Evolutionary conservation across 1,284 basidiomycete species (phyloP).

Genomic region (Apiotrichum mycotoxinovorans): DNA sequence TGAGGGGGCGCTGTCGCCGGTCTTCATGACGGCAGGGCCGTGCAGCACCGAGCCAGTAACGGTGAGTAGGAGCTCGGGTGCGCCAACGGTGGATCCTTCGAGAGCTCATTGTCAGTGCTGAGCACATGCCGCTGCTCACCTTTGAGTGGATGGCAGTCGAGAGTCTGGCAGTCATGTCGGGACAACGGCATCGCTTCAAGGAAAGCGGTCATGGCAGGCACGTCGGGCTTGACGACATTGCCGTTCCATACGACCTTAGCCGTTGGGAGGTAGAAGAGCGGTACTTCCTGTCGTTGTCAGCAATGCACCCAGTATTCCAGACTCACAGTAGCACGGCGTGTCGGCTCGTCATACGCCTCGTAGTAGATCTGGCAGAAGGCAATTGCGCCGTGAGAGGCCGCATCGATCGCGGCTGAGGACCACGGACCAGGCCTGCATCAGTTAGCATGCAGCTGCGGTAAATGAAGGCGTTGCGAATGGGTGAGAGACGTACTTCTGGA

Average conservation of each 20-base stretch:
- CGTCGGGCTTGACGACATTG: slow-evolving; percentile 30
- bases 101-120: slow-evolving; percentile 7
- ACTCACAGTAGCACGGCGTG: slow-evolving; percentile 33
- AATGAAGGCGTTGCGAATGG: background rate
- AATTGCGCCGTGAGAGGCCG: slow-evolving; percentile 45
- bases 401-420: slow-evolving; percentile 39
- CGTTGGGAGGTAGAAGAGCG: slow-evolving; percentile 35
- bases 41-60: slow-evolving; percentile 44
- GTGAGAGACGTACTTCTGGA: slow-evolving; percentile 1
- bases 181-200: slow-evolving; percentile 36
- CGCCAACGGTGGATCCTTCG: slow-evolving; percentile 19
- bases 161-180: slow-evolving; percentile 42
- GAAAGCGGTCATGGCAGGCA: slow-evolving; percentile 29
- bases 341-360: slow-evolving; percentile 46
- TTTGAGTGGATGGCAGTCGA: slow-evolving; percentile 43
- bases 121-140: background rate
- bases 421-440: slow-evolving; percentile 22
- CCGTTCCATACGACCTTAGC: slow-evolving; percentile 47
- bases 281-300: slow-evolving; percentile 32
- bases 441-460: background rate
- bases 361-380: slow-evolving; percentile 47
- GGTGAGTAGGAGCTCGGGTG: slow-evolving; percentile 42
- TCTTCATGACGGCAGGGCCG: slow-evolving; percentile 34
- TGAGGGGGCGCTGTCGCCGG: slow-evolving; percentile 19
- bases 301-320: background rate